A percentile compares a stretch with the other conserved stretches of the same genome.
These are phyloP conservation scores for Ulota crispa DNA, from an alignment of 225 moss, liverwort and hornwort species.

Conservation along the genomic window DNA sequence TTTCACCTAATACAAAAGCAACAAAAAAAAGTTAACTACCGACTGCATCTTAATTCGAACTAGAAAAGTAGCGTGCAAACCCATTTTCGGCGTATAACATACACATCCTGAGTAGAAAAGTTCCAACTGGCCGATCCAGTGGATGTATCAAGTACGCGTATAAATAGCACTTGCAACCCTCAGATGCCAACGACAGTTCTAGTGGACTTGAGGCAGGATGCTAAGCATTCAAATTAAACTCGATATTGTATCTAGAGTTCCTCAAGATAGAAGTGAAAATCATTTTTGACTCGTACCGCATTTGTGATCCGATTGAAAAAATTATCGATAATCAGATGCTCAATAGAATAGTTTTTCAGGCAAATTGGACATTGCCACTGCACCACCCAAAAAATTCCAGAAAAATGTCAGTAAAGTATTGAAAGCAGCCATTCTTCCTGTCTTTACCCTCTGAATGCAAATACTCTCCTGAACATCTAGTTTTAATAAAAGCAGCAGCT, in stretches of 20 bases:
- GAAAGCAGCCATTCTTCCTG: neutral
- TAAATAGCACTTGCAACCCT: neutral
- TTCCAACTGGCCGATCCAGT: neutral
- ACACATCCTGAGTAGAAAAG: neutral
- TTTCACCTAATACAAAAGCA: slow-evolving; percentile 36
- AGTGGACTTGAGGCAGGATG: neutral
- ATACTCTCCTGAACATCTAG: neutral
- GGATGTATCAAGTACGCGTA: slow-evolving; percentile 10
- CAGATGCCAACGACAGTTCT: neutral
- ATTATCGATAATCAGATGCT: slow-evolving; percentile 86
- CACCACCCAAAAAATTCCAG: slow-evolving; percentile 28
- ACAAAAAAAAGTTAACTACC: neutral
- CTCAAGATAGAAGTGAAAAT: slow-evolving; percentile 14
- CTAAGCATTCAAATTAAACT: slow-evolving; percentile 13
- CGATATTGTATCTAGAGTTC: neutral
- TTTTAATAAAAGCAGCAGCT: neutral
- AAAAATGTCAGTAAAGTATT: slow-evolving; percentile 11
- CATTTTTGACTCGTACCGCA: slow-evolving; percentile 56
- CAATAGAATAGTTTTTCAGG: slow-evolving; percentile 74
- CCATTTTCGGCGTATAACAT: neutral
- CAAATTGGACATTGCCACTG: slow-evolving; percentile 99
- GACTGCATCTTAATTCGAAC: neutral
- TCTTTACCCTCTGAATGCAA: neutral
- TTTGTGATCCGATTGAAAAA: slow-evolving; percentile 80
- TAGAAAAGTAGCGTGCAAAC: neutral